Evolutionary conservation across 495 filamentous ascomycete species (phyloP).

Genomic region (Xylaria flabelliformis): DNA sequence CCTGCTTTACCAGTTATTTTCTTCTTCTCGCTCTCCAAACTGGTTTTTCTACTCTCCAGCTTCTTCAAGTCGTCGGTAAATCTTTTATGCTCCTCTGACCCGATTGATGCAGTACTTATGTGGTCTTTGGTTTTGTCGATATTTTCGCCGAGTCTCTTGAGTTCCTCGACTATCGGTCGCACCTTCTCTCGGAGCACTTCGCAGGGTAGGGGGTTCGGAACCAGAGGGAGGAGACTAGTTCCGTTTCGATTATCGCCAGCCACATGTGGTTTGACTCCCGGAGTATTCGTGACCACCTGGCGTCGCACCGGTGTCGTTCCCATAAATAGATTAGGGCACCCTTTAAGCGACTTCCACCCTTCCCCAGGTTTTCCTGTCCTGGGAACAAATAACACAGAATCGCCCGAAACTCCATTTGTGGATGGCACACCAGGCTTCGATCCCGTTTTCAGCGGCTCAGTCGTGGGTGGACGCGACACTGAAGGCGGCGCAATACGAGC

Average conservation of each 20-base stretch:
- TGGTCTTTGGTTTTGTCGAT: slow-evolving; percentile 10
- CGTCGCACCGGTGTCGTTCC: slow-evolving; percentile 11
- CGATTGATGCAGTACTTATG: not conserved
- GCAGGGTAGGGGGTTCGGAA: slow-evolving; percentile 18
- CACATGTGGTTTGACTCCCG: slow-evolving; percentile 27
- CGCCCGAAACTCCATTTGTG: not conserved
- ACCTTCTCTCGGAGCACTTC: slow-evolving; percentile 26
- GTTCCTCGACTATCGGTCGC: slow-evolving; percentile 22
- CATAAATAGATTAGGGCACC: slow-evolving; percentile 22
- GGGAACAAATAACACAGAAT: not conserved
- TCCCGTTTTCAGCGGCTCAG: not conserved
- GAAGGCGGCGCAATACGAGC: not conserved
- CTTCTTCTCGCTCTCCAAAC: slow-evolving; percentile 17
- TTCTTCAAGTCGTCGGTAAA: slow-evolving; percentile 19
- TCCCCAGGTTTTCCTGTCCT: not conserved
- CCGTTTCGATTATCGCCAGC: slow-evolving; percentile 26
- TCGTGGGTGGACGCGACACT: slow-evolving; percentile 1
- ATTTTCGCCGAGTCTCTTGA: slow-evolving; percentile 7
- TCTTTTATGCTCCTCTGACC: slow-evolving; percentile 11
- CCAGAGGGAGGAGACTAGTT: slow-evolving; percentile 8
- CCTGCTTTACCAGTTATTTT: slow-evolving; percentile 16
- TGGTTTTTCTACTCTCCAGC: slow-evolving; percentile 5
- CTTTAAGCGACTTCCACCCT: slow-evolving; percentile 18
- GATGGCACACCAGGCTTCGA: not conserved
- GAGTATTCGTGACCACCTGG: slow-evolving; percentile 14